A percentile compares a stretch with the other conserved stretches of the same genome.
These are phyloP conservation scores for Glonium stellatum DNA, from an alignment of 495 filamentous ascomycete species.

Conservation along the genomic window DNA sequence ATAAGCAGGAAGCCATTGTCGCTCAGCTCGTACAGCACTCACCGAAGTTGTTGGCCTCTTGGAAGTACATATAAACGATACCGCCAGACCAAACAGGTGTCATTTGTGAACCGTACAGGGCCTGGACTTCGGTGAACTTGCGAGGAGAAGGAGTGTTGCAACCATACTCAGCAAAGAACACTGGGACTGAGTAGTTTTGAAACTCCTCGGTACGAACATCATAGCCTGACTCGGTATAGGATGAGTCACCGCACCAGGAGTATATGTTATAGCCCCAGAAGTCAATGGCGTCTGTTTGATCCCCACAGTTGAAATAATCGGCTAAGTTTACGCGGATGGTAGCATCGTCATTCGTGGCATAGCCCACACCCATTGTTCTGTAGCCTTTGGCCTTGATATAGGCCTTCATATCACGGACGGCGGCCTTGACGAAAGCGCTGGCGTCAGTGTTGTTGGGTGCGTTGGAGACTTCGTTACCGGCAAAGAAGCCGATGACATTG, in stretches of 20 bases:
- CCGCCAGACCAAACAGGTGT: conserved; percentile 80
- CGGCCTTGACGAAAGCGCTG: conserved; percentile 90
- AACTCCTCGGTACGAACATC: conserved; percentile 75
- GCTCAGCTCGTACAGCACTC: conserved; percentile 18
- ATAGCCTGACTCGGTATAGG: conserved; percentile 67
- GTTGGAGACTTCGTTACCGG: conserved; percentile 95
- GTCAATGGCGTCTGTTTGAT: conserved; percentile 60
- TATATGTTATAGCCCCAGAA: conserved; percentile 99
- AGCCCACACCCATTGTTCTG: conserved; percentile 79
- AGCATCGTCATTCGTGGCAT: conserved; percentile 86
- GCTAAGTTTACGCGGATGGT: conserved; percentile 71
- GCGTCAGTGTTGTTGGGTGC: conserved; percentile 71
- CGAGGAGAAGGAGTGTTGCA: conserved; percentile 76
- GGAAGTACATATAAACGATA: conserved; percentile 96
- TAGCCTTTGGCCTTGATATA: conserved; percentile 79
- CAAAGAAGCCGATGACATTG: conserved; percentile 93
- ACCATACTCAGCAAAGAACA: conserved; percentile 97
- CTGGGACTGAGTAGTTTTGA: conserved; percentile 75
- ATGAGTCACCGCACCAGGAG: conserved; percentile 87
- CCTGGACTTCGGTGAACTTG: conserved; percentile 75
- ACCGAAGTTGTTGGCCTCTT: conserved; percentile 88
- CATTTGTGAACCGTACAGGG: conserved; percentile 78
- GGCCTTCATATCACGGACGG: conserved; percentile 86
- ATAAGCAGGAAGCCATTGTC: background rate
- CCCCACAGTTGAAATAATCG: conserved; percentile 87